Evolutionary conservation across 2,329 filamentous ascomycete species (phyloP).

Genomic region (Claviceps quebecensis): DNA sequence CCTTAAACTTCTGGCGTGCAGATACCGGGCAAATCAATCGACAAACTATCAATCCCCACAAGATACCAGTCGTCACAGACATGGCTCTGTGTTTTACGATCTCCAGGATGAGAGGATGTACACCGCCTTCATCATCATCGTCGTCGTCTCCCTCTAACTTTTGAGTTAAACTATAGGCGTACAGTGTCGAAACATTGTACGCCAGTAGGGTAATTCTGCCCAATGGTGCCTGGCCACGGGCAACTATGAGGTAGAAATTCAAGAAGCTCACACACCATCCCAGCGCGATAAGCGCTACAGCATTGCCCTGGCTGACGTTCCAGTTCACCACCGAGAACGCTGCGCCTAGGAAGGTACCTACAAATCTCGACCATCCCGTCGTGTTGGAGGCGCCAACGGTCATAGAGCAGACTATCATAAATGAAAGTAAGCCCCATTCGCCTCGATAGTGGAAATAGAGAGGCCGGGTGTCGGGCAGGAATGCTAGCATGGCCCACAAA

Average conservation of each 20-base stretch:
- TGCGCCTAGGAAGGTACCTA: conserved; percentile 69
- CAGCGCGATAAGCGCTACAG: conserved; percentile 55
- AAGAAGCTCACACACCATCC: conserved; percentile 66
- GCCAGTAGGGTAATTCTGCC: conserved; percentile 83
- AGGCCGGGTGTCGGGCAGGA: conserved; percentile 57
- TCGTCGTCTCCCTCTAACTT: conserved; percentile 60
- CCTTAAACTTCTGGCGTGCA: conserved; percentile 68
- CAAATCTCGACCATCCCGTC: conserved; percentile 67
- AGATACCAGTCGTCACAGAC: conserved; percentile 64
- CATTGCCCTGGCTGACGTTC: conserved; percentile 58
- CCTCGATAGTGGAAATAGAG: conserved; percentile 73
- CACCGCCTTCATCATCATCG: conserved; percentile 67
- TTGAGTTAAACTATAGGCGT: conserved; percentile 72
- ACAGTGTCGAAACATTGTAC: conserved; percentile 83
- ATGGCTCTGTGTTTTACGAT: conserved; percentile 75
- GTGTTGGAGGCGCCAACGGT: conserved; percentile 87
- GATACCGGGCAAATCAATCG: conserved; percentile 81
- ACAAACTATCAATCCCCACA: conserved; percentile 81
- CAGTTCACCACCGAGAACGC: conserved; percentile 59
- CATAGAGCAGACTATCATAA: conserved; percentile 94
- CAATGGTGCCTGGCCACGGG: conserved; percentile 65
- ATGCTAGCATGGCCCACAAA: conserved; percentile 71
- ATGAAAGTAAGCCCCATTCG: conserved; percentile 88
- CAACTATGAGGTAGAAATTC: conserved; percentile 76
- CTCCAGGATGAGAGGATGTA: conserved; percentile 64